Base-by-base conservation (phyloP, 1,284 basidiomycete genomes). In the Malassezia pachydermatis region DNA sequence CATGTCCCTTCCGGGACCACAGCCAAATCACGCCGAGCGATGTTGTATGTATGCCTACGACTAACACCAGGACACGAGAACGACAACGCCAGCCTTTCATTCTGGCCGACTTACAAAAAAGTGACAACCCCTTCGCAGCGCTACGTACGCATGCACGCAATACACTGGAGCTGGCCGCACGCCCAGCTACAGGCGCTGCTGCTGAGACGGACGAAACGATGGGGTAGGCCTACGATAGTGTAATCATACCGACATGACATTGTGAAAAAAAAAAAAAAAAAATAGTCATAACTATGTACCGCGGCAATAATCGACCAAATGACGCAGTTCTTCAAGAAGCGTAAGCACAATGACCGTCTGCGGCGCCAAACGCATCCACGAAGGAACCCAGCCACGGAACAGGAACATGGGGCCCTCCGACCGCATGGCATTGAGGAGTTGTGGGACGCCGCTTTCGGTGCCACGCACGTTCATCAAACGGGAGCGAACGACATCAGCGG, bases 381-480 rank as follows among this genome's bases (percentile, higher is more conserved):
- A 75, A 4, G 77, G 76, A 8, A 76, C 73, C 77, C 77, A 78
- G n/a, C 77, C 77, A 45, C 75, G 72, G 70, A 78, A 77, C 33
- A 78, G 58, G 72, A 78, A 77, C 13, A 67, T 61, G 10, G 75
- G 71, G 1, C 77, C 76, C 52, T 74, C 72, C 22, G 59, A 60
- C 9, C 63, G 49, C 20, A 74, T 53, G 17, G 65, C 54, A 10
- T 45, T 51, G 19, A 67, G 38, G 37, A 51, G 55, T 47, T 59
- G 48, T 20, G 65, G 51, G 24, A 58, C 41, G 13, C 58, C 57
- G 1, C 54, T 54, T 2, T 54, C 54, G 2, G 40, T 44, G 0
- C 59, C 59, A 13, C 51, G 45, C 1, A 55, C 51, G 42, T 67
- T 69, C 77, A 78, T 77, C 1, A 78, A 72, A 35, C 76, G 63